A percentile compares a stretch with the other conserved stretches of the same genome.
Conservation (phyloP, 1,284 basidiomycete species). For the Pterula multifida region DNA sequence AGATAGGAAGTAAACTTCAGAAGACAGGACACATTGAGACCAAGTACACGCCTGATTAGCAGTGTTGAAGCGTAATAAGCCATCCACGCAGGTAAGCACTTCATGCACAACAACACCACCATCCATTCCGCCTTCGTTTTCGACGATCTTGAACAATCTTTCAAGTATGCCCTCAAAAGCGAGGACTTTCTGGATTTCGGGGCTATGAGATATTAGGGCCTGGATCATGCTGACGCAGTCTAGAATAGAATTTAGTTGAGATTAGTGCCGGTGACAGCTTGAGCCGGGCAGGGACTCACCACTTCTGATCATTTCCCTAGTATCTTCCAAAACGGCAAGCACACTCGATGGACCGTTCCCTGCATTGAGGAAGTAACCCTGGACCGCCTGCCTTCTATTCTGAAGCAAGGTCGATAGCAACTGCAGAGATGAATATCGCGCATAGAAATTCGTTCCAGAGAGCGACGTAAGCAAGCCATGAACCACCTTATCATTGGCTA, state of each 20-base stretch:
- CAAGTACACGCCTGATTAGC: conserved; percentile 74
- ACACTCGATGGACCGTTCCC: conserved; percentile 64
- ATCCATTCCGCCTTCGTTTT: conserved; percentile 84
- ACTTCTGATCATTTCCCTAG: conserved; percentile 74
- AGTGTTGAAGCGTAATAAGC: conserved; percentile 82
- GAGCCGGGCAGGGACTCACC: no score
- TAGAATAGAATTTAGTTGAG: conserved; percentile 19
- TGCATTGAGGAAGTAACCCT: conserved; percentile 82
- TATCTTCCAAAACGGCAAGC: conserved; percentile 67
- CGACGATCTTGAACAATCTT: conserved; percentile 84
- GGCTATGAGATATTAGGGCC: conserved; percentile 72
- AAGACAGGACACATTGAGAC: conserved; percentile 4
- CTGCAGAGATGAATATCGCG: conserved; percentile 80
- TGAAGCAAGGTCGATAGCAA: conserved; percentile 71
- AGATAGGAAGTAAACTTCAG: conserved; percentile 4
- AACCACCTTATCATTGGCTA: conserved; percentile 58
- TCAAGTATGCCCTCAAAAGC: conserved; percentile 98
- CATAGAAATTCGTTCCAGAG: conserved; percentile 72
- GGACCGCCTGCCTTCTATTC: conserved; percentile 71
- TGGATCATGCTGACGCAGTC: conserved; percentile 81
- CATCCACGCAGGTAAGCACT: conserved; percentile 77
- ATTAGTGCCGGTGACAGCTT: no score
- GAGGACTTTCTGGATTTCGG: conserved; percentile 94
- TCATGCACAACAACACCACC: conserved; percentile 85
- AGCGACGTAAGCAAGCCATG: conserved; percentile 75